A percentile compares a stretch with the other conserved stretches of the same genome.
Conservation (phyloP, 495 filamentous ascomycete genomes). For the Aspergillus olivimuriae region DNA sequence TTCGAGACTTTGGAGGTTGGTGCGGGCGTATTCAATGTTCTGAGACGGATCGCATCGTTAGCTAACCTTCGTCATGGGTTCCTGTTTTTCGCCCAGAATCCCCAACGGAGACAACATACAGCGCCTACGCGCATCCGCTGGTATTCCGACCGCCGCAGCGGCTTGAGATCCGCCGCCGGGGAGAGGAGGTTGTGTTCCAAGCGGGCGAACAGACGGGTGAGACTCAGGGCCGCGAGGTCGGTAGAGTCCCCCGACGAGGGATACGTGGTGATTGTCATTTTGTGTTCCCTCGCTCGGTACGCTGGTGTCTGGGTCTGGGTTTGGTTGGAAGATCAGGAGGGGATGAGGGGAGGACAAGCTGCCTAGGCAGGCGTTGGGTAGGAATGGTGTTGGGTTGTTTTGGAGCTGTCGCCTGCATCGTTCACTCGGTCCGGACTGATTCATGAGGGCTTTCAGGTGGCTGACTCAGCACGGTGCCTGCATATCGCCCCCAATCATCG, state of each 20-base stretch:
- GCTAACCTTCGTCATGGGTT: too few species aligned
- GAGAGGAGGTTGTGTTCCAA: constrained; percentile 68
- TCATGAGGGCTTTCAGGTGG: not conserved
- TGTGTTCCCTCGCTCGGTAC: constrained; percentile 1
- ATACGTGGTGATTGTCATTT: constrained; percentile 31
- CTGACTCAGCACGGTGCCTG: constrained; percentile 10
- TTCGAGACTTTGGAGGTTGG: constrained; percentile 69
- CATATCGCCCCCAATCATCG: too few species aligned
- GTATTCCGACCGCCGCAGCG: constrained; percentile 56
- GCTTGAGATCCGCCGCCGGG: constrained; percentile 53
- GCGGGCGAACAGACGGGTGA: constrained; percentile 66
- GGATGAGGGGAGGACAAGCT: constrained; percentile 1
- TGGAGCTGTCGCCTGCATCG: too few species aligned
- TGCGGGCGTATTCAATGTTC: constrained; percentile 78
- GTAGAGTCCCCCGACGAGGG: constrained; percentile 17
- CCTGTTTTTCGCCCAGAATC: too few species aligned
- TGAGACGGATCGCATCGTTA: too few species aligned
- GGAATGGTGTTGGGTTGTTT: not conserved
- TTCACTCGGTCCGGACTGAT: too few species aligned
- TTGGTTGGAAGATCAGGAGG: not conserved
- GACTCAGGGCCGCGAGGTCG: constrained; percentile 48
- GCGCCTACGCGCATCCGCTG: constrained; percentile 63
- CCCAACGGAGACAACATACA: too few species aligned
- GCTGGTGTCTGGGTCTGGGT: too few species aligned
- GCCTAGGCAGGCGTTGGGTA: constrained; percentile 6